phyloP scores from a whole-genome alignment of 192 early-diverging fungal genomes.

The Funneliformis mosseae region DNA sequence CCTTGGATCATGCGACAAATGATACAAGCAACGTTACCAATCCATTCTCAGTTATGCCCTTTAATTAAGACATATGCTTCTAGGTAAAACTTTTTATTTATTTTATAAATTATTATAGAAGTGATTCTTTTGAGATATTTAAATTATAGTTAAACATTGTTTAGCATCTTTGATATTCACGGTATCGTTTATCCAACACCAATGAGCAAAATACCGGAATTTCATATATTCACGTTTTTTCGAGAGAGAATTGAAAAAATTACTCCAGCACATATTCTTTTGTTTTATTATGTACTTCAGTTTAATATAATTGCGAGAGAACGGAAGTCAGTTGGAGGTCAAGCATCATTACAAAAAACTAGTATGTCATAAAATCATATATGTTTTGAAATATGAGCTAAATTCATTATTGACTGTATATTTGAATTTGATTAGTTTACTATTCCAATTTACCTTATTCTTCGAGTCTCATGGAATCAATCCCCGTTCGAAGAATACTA shows the following conservation, averaged over 20 bases:
- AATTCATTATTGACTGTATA: neutral
- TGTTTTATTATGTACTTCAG: constrained; percentile 41
- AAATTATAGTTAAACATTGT: neutral
- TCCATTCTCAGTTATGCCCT: constrained; percentile 36
- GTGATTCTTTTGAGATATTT: neutral
- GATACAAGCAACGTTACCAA: constrained; percentile 35
- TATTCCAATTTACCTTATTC: constrained; percentile 37
- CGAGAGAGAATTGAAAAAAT: constrained; percentile 12
- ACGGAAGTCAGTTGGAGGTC: neutral
- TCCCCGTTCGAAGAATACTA: constrained; percentile 41
- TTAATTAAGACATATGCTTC: constrained; percentile 40
- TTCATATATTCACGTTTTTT: constrained; percentile 16
- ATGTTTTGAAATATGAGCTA: neutral
- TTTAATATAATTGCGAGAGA: constrained; percentile 34
- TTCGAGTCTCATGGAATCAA: constrained; percentile 26
- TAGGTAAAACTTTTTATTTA: constrained; percentile 30
- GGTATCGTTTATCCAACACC: neutral
- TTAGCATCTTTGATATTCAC: constrained; percentile 20
- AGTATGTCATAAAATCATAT: neutral
- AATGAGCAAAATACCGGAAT: constrained; percentile 37
- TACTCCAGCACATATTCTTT: constrained; percentile 37
- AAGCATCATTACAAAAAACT: neutral
- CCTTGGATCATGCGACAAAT: constrained; percentile 38
- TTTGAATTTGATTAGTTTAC: constrained; percentile 19
- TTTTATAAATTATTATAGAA: neutral